Evolutionary conservation across 305 asterid species (phyloP), one percentile per base, ranked within the genome.

Genomic region (Ajuga reptans): DNA sequence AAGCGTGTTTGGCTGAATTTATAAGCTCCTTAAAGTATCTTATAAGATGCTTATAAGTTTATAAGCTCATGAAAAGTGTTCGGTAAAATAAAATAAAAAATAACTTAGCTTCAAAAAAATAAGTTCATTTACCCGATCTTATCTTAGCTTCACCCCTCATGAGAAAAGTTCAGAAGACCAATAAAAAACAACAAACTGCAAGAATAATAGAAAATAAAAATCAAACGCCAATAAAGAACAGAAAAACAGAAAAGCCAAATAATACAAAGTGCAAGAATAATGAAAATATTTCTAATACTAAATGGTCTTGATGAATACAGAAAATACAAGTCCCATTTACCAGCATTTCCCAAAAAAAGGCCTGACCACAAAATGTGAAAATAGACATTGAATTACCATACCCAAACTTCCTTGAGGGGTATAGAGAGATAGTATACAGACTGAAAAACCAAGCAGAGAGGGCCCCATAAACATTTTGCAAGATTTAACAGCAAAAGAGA

Each of bases 401-500:
- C 59, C 43, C 79, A 78, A 37, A 34, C 31, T 72, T 62, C 51
- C 36, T 54, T 51, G 15, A 36, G 46, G 72, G 54, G 67, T 21
- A 71, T 34, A 64, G 68, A 17, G 11, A 17, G 21, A 64, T 47
- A 70, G 67, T 39, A 55, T 55, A 75, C 73, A 71, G 58, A 62
- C 69, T 15, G 9, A 57, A 60, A 45, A 21, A 11, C 21, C 27
- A 16, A 29, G 27, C 5, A 17, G 43, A 69, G 31, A 6, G 15
- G 51, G 53, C 12, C 27, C 29, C 58, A 79, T 62, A 11, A 52
- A 69, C 71, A 74, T 33, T 9, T 72, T 57, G 78, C 78, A 77
- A 50, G 73, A 77, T 77, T 77, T 53, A 53, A 50, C 73, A 53
- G 67, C 62, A 71, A 37, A 68, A 47, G 37, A 66, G 36, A 54